A percentile compares a stretch with the other conserved stretches of the same genome.
phyloP scores from a whole-genome alignment of 1,284 basidiomycete species.

The Papiliotrema fonsecae region DNA sequence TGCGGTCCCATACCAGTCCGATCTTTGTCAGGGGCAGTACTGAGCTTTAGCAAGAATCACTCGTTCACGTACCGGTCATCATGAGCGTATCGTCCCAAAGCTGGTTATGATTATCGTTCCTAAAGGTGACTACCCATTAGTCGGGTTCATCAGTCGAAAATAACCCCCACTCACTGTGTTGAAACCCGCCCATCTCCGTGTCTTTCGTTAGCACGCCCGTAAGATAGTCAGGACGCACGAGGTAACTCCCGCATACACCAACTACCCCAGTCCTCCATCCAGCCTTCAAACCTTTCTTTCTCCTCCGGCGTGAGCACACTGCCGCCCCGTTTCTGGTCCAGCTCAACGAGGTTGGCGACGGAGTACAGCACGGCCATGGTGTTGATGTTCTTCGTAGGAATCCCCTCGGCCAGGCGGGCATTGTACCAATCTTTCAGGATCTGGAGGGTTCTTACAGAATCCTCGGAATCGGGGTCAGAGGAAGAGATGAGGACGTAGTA shows the following conservation, averaged over 20 bases:
- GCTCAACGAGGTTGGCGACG: slow-evolving; percentile 48
- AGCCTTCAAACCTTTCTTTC: slow-evolving; percentile 15
- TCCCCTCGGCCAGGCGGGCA: slow-evolving; percentile 50
- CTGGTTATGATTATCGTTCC: slow-evolving; percentile 55
- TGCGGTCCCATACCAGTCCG: slow-evolving; percentile 55
- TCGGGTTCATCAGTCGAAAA: not conserved
- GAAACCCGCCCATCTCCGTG: slow-evolving; percentile 57
- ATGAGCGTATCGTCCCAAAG: slow-evolving; percentile 65
- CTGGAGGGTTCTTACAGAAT: slow-evolving; percentile 47
- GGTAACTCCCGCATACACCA: slow-evolving; percentile 62
- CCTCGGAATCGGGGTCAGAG: not conserved
- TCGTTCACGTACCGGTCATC: slow-evolving; percentile 58
- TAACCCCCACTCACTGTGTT: slow-evolving; percentile 51
- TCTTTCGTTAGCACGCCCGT: no score
- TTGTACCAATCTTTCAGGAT: slow-evolving; percentile 58
- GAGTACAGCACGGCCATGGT: slow-evolving; percentile 62
- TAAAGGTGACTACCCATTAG: slow-evolving; percentile 50
- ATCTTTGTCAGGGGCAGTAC: slow-evolving; percentile 60
- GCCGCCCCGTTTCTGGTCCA: not conserved
- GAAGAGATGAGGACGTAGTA: not conserved
- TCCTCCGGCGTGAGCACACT: slow-evolving; percentile 42
- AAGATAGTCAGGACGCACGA: no score
- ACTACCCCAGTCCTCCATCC: slow-evolving; percentile 58
- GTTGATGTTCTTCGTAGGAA: slow-evolving; percentile 63
- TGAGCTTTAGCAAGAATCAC: no score